Base-by-base conservation (phyloP, 2,329 filamentous ascomycete genomes). In the Pezicula radicicola region DNA sequence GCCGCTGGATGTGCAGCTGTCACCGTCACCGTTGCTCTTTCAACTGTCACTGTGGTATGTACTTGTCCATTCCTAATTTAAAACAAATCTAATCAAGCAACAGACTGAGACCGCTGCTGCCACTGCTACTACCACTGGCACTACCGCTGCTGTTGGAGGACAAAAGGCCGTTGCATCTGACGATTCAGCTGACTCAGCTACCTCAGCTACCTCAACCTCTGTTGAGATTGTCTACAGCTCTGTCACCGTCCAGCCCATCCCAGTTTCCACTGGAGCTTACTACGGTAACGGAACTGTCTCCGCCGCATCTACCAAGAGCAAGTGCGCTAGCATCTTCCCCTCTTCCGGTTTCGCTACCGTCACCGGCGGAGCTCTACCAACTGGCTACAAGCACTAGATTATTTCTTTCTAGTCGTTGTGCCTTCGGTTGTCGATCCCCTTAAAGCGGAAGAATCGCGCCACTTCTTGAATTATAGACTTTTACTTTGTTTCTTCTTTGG, bases 41-140 rank as follows among this genome's bases (percentile, higher is more conserved):
- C 53, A 13, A 64, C 60, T 18, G 56, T 64, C 54, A 66, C 64
- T 30, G 61, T 64, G 9, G 63, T 65, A 61, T 49, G 61, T 59
- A 35, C 19, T 25, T 44, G 16, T 27, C 19, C 3, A 13, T 9
- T 36, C 35, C 35, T 2, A 19, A 35, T 5, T 3, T 33, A 4
- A 7, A 25, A 6, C 6, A 6, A 1, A 25, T 5, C 25, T 25
- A 25, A 25, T 25, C 18, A 3, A 33, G 30, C n/a, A n/a, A 7
- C 18, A 56, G 46, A 51, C 52, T 9, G 48, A 61, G 52, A 59
- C 57, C 27, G 56, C 53, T 10, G 46, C 46, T 13, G 46, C 37
- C 36, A 52, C 46, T 15, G 33, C 27, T n/a, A 13, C 49, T 10
- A 42, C 27, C 28, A 13, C 49, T n/a, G 36, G 33, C 15, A n/a